Evolutionary conservation across 2,329 filamentous ascomycete genomes (phyloP).

Genomic region (Hymenoscyphus infarciens): DNA sequence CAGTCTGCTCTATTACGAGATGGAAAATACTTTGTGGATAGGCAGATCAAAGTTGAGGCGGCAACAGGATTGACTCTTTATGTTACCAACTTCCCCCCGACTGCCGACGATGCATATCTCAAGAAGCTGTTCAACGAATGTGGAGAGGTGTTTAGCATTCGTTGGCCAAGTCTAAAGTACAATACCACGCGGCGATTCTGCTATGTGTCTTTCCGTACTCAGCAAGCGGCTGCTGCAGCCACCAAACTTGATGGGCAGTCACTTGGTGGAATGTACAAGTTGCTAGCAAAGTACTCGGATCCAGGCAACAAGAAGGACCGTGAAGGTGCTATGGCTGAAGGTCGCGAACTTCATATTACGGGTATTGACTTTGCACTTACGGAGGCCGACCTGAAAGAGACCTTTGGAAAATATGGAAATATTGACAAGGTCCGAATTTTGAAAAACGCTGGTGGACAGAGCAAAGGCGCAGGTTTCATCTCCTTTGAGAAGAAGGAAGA

Average conservation of each 20-base stretch:
- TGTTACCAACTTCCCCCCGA: slow-evolving; percentile 83
- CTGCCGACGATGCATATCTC: slow-evolving; percentile 68
- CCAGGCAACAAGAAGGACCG: slow-evolving; percentile 74
- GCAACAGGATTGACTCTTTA: slow-evolving; percentile 80
- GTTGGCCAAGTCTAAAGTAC: slow-evolving; percentile 87
- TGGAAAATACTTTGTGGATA: slow-evolving; percentile 72
- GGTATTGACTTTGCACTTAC: slow-evolving; percentile 60
- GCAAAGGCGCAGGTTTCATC: slow-evolving; percentile 77
- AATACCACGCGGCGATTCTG: slow-evolving; percentile 90
- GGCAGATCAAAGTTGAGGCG: slow-evolving; percentile 68
- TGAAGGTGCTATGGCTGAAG: slow-evolving; percentile 77
- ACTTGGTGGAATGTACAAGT: slow-evolving; percentile 63
- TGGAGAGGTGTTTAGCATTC: slow-evolving; percentile 79
- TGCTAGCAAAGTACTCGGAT: slow-evolving; percentile 81
- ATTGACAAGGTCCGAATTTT: slow-evolving; percentile 72
- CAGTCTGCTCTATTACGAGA: slow-evolving; percentile 76
- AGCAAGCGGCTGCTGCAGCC: slow-evolving; percentile 66
- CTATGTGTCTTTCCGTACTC: slow-evolving; percentile 82
- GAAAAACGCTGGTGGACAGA: slow-evolving; percentile 61
- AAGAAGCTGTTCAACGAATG: slow-evolving; percentile 66
- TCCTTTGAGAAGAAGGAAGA: slow-evolving; percentile 70
- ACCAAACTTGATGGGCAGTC: slow-evolving; percentile 68
- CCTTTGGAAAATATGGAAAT: slow-evolving; percentile 73
- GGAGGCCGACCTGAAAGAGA: slow-evolving; percentile 65
- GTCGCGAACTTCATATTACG: slow-evolving; percentile 77